Percentiles rank a stretch among this genome's conserved stretches.
Evolutionary conservation across 176 grass and related monocot species (phyloP).

Genomic region (Cenchrus fungigraminus): DNA sequence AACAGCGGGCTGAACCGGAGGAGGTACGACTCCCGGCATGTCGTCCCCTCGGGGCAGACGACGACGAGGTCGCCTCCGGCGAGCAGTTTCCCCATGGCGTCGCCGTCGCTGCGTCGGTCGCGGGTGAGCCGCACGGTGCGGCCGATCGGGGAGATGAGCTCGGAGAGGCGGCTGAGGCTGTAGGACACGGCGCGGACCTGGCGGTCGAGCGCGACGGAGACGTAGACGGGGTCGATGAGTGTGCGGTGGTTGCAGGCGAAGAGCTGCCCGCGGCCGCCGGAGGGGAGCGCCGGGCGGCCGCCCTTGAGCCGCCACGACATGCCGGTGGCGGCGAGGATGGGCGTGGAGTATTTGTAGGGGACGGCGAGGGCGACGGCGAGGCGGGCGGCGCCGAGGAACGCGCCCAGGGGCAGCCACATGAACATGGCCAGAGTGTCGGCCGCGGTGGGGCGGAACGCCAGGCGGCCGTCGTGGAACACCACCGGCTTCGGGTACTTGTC

Average conservation of each 20-base stretch:
- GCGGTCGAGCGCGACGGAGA: constrained; percentile 54
- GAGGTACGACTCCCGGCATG: constrained; percentile 73
- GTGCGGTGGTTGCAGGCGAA: constrained; percentile 89
- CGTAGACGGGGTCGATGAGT: constrained; percentile 76
- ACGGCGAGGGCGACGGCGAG: constrained; percentile 47
- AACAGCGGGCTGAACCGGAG: constrained; percentile 81
- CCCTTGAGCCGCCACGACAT: constrained; percentile 60
- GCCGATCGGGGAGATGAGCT: no score
- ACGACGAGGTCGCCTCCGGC: constrained; percentile 51
- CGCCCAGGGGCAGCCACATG: constrained; percentile 56
- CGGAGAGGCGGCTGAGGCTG: no score
- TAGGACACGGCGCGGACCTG: constrained; percentile 22
- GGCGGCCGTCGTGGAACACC: constrained; percentile 76
- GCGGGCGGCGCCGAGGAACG: constrained; percentile 35
- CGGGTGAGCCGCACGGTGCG: no score
- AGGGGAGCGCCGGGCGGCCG: background rate
- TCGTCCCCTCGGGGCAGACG: constrained; percentile 78
- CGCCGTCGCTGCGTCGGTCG: constrained; percentile 20
- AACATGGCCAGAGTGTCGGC: constrained; percentile 58
- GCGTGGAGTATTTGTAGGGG: constrained; percentile 58
- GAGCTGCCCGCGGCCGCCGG: constrained; percentile 30
- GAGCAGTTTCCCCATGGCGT: constrained; percentile 46
- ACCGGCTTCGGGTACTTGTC: constrained; percentile 53
- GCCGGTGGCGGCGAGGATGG: constrained; percentile 57
- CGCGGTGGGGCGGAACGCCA: constrained; percentile 70